Percentiles rank a stretch among this genome's conserved stretches.
phyloP scores from a whole-genome alignment of 2,329 filamentous ascomycete genomes.

The Penicillium sp. region DNA sequence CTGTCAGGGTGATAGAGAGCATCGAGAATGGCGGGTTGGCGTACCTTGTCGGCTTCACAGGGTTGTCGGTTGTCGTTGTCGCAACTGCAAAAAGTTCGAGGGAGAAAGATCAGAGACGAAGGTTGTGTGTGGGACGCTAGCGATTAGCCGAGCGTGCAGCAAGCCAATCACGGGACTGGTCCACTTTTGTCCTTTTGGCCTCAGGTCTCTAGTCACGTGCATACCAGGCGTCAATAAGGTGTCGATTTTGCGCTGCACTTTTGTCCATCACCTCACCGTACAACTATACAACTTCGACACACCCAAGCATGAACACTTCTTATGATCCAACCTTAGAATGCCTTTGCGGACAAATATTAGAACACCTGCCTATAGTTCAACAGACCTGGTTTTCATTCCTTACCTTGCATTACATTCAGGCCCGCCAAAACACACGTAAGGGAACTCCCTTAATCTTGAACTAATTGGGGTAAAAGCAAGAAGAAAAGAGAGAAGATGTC shows the following conservation, averaged over 20 bases:
- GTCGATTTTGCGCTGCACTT: neutral
- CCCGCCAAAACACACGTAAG: neutral
- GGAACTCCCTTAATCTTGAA: neutral
- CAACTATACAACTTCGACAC: neutral
- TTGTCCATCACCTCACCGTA: neutral
- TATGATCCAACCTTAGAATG: no score
- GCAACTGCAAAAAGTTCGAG: constrained; percentile 37
- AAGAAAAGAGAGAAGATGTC: neutral
- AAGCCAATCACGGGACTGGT: constrained; percentile 18
- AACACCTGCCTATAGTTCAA: no score
- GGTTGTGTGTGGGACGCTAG: constrained; percentile 46
- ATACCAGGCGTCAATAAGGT: neutral
- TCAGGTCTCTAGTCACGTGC: constrained; percentile 8
- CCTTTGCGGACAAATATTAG: neutral
- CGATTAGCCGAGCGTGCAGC: constrained; percentile 38
- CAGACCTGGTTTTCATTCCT: neutral
- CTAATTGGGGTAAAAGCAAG: neutral
- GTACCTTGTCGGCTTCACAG: constrained; percentile 47
- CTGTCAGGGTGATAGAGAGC: constrained; percentile 1
- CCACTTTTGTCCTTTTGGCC: neutral
- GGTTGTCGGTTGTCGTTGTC: constrained; percentile 46
- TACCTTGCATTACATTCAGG: neutral
- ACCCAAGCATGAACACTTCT: neutral
- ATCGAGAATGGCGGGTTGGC: constrained; percentile 13
- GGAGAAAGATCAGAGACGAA: constrained; percentile 29